Conservation (phyloP, 2,329 filamentous ascomycete genomes). For the Helotiales sp. region DNA sequence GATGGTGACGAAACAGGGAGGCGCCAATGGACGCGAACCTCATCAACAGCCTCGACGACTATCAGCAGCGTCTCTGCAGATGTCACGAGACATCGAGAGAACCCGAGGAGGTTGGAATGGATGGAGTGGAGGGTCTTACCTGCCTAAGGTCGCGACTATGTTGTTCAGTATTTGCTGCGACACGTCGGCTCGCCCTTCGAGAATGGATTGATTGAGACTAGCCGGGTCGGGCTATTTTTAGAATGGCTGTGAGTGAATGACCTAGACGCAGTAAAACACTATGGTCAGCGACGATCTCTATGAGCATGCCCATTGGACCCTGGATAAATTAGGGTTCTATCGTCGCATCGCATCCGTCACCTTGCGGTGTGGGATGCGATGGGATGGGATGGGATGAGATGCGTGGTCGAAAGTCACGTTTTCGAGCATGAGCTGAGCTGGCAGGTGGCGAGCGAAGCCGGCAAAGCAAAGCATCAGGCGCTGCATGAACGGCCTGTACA, state of each 20-base stretch:
- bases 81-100: conserved; percentile 31
- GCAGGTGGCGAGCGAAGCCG: background rate
- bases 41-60: conserved; percentile 19
- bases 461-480: background rate
- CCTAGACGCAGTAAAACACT: conserved; percentile 3
- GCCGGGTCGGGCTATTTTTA: conserved; percentile 4
- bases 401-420: background rate
- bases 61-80: conserved; percentile 21
- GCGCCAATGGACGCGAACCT: conserved; percentile 22
- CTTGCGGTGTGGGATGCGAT: background rate
- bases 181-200: no score
- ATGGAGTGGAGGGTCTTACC: conserved; percentile 36
- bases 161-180: no score
- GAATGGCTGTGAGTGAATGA: background rate
- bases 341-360: background rate
- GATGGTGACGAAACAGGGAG: conserved; percentile 21
- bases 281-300: conserved; percentile 5
- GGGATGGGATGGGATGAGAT: background rate
- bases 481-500: background rate
- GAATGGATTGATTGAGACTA: background rate
- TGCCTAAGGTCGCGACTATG: conserved; percentile 22
- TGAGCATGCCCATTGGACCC: conserved; percentile 5
- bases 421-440: background rate
- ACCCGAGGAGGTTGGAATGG: conserved; percentile 22
- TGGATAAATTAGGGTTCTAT: background rate